A percentile compares a stretch with the other conserved stretches of the same genome.
Evolutionary conservation across 768 basidiomycete species (phyloP).

Genomic region (Hortiboletus campestris): DNA sequence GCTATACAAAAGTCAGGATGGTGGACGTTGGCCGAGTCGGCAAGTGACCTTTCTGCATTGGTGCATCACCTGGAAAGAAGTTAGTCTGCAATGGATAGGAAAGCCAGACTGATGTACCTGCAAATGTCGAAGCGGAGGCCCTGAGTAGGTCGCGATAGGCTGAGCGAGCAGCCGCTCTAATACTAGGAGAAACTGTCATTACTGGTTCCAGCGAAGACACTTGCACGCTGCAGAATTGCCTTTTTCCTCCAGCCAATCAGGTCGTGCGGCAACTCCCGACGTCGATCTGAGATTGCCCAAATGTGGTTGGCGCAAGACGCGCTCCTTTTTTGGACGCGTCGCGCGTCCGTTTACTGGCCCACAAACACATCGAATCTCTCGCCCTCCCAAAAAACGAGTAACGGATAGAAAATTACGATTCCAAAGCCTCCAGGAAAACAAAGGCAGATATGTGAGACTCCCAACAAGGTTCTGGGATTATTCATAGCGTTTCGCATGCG

Average conservation of each 20-base stretch:
- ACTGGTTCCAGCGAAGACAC: neutral
- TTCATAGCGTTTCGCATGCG: conserved; percentile 16
- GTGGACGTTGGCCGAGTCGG: neutral
- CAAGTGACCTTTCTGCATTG: conserved; percentile 46
- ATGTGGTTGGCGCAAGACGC: conserved; percentile 39
- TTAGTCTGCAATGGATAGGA: neutral
- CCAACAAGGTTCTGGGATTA: conserved; percentile 17
- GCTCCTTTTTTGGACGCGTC: conserved; percentile 39
- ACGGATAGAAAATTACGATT: conserved; percentile 29
- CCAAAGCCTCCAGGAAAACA: conserved; percentile 16
- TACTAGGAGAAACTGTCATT: conserved; percentile 55
- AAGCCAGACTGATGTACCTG: conserved; percentile 39
- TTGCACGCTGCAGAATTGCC: neutral
- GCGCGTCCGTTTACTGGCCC: conserved; percentile 22
- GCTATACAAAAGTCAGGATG: conserved; percentile 41
- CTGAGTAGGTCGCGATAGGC: conserved; percentile 73
- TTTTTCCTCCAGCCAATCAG: conserved; percentile 15
- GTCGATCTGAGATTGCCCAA: conserved; percentile 35
- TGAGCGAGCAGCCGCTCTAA: conserved; percentile 66
- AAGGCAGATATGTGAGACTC: conserved; percentile 13
- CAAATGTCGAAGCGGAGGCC: conserved; percentile 64
- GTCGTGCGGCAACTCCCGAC: conserved; percentile 12
- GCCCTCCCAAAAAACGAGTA: conserved; percentile 27
- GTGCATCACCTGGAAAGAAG: conserved; percentile 48
- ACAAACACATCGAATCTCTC: conserved; percentile 31